A percentile compares a stretch with the other conserved stretches of the same genome.
Evolutionary conservation across 805 yeast genomes (phyloP).

Genomic region (Vanderwaltozyma verrucispora): DNA sequence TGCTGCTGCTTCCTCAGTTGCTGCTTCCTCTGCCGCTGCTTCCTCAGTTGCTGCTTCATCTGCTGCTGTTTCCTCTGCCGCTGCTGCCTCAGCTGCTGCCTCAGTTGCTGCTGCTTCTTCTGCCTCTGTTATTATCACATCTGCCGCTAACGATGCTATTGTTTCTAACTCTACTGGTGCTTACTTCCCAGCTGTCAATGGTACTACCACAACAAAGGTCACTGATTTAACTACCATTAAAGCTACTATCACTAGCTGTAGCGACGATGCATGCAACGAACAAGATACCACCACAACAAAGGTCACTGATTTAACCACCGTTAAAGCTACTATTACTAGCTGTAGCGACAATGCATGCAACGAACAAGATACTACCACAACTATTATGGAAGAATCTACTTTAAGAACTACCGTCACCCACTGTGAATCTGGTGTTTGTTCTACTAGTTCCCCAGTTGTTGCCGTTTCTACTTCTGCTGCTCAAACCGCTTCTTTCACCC

Average conservation of each 20-base stretch:
- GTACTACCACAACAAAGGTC: slow-evolving; percentile 5
- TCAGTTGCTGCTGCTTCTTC: background rate
- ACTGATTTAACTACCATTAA: slow-evolving; percentile 1
- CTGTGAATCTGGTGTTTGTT: slow-evolving; percentile 4
- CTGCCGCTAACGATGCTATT: slow-evolving; percentile 7
- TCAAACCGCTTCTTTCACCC: background rate
- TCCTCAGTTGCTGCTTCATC: slow-evolving; percentile 8
- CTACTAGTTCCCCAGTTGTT: slow-evolving; percentile 6
- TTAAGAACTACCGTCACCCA: slow-evolving; percentile 20
- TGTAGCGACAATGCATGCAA: slow-evolving; percentile 1
- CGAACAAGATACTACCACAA: slow-evolving; percentile 28
- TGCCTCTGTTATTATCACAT: background rate
- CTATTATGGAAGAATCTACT: slow-evolving; percentile 25
- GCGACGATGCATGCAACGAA: slow-evolving; percentile 5
- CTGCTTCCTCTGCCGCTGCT: slow-evolving; percentile 7
- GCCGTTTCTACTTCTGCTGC: background rate
- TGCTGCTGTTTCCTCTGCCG: background rate
- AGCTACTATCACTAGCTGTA: slow-evolving; percentile 2
- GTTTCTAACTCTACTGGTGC: slow-evolving; percentile 10
- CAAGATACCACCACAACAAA: slow-evolving; percentile 18
- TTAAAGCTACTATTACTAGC: slow-evolving; percentile 2
- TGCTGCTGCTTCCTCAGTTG: background rate
- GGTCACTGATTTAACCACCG: slow-evolving; percentile 1
- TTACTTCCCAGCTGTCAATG: background rate
- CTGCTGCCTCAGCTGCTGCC: slow-evolving; percentile 6